These are phyloP conservation scores for Colletotrichum chlorophyti DNA, from an alignment of 2,329 filamentous ascomycete genomes.

Conservation along the genomic window DNA sequence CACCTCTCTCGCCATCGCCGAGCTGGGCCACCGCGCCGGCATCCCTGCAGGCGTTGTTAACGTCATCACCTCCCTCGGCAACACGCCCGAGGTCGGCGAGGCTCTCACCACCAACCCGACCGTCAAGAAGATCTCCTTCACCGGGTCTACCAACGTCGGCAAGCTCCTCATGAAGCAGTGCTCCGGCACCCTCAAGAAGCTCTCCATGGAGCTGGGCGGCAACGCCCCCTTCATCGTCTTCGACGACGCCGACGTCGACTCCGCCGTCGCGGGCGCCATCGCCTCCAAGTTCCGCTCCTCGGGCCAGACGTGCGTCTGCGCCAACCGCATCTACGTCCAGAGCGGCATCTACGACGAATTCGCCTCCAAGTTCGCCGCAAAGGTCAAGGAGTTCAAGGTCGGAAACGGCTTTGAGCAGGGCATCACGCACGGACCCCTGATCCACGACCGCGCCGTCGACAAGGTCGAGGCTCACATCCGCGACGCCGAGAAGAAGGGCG, in stretches of 20 bases:
- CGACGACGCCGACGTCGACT: slow-evolving; percentile 89
- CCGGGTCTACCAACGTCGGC: slow-evolving; percentile 75
- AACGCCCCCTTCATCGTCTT: slow-evolving; percentile 98
- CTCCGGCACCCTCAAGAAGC: slow-evolving; percentile 80
- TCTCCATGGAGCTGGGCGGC: slow-evolving; percentile 89
- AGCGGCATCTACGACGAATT: slow-evolving; percentile 80
- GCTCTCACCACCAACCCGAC: slow-evolving; percentile 77
- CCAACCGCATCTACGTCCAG: slow-evolving; percentile 84
- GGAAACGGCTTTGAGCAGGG: slow-evolving; percentile 75
- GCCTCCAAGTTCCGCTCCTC: slow-evolving; percentile 91
- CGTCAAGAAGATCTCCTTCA: slow-evolving; percentile 93
- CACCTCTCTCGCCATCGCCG: slow-evolving; percentile 85
- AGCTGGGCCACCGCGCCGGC: slow-evolving; percentile 85
- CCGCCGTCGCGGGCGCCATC: slow-evolving; percentile 83
- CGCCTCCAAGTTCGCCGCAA: slow-evolving; percentile 70
- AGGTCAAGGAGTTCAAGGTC: slow-evolving; percentile 77
- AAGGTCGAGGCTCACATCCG: slow-evolving; percentile 84
- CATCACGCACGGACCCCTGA: slow-evolving; percentile 81
- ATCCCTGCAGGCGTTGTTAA: slow-evolving; percentile 93
- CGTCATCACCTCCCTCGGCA: slow-evolving; percentile 79
- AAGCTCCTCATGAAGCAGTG: slow-evolving; percentile 90
- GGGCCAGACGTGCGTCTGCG: slow-evolving; percentile 94
- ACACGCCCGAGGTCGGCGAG: slow-evolving; percentile 81
- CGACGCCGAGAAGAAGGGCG: slow-evolving; percentile 81
- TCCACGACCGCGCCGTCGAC: slow-evolving; percentile 80